These are phyloP conservation scores for Daedaleopsis sinensis DNA, from an alignment of 768 basidiomycete species.

Conservation along the genomic window DNA sequence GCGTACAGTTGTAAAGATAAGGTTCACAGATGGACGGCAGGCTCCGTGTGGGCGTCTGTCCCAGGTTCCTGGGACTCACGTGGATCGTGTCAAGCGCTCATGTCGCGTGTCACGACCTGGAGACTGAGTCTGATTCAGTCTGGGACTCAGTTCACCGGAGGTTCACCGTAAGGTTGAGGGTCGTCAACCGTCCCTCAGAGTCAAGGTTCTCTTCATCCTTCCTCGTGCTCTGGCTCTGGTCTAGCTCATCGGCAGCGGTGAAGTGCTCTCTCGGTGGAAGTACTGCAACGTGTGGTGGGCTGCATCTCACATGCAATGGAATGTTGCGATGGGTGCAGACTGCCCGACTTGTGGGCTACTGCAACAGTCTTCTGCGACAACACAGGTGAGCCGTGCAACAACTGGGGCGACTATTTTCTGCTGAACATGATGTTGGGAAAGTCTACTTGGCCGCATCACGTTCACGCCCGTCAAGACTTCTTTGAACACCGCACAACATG, in stretches of 20 bases:
- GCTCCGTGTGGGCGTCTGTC: background rate
- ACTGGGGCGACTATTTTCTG: background rate
- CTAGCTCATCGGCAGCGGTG: too few species aligned
- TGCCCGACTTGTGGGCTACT: slow-evolving; percentile 49
- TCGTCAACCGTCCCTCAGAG: too few species aligned
- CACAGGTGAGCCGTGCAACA: background rate
- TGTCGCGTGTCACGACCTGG: too few species aligned
- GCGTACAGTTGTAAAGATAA: slow-evolving; percentile 30
- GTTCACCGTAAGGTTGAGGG: too few species aligned
- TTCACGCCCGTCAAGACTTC: background rate
- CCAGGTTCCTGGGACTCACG: too few species aligned
- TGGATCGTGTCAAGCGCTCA: too few species aligned
- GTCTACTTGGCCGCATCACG: background rate
- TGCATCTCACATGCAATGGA: slow-evolving; percentile 59
- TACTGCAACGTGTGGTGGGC: background rate
- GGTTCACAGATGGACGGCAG: slow-evolving; percentile 18
- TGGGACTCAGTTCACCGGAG: too few species aligned
- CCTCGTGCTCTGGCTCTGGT: too few species aligned
- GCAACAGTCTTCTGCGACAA: slow-evolving; percentile 24
- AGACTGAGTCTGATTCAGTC: too few species aligned
- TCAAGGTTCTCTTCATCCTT: too few species aligned
- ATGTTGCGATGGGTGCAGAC: slow-evolving; percentile 77
- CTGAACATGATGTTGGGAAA: background rate
- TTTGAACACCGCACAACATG: background rate
- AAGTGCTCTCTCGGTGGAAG: background rate